These are phyloP conservation scores for Hypoxylon sp. DNA, from an alignment of 2,329 filamentous ascomycete genomes.

Conservation along the genomic window DNA sequence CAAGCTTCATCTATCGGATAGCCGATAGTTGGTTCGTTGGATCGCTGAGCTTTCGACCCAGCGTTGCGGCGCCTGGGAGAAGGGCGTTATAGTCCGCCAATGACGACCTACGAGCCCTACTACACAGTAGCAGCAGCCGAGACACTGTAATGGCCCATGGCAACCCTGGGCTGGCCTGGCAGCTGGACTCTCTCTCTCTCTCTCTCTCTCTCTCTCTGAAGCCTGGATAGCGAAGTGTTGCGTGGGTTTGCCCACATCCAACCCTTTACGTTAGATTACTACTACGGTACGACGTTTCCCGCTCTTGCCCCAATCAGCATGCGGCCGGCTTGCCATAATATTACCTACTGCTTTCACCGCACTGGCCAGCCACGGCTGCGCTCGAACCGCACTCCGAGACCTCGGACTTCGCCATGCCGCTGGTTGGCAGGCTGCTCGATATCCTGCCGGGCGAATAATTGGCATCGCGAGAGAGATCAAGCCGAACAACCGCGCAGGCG, in stretches of 20 bases:
- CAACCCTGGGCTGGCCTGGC: constrained; percentile 24
- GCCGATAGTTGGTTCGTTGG: constrained; percentile 9
- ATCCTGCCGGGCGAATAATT: constrained; percentile 11
- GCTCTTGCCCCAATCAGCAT: constrained; percentile 18
- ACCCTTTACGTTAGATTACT: constrained; percentile 32
- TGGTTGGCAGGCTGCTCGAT: not conserved
- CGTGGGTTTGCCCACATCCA: constrained; percentile 29
- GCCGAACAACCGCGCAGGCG: constrained; percentile 6
- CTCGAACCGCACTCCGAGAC: not conserved
- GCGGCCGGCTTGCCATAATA: constrained; percentile 21
- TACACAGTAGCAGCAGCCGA: constrained; percentile 5
- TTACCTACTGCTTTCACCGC: constrained; percentile 19
- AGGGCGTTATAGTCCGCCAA: constrained; percentile 11
- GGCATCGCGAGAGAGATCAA: constrained; percentile 5
- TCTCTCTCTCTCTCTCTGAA: constrained; percentile 7
- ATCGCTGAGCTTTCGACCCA: constrained; percentile 13
- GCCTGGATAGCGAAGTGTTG: constrained; percentile 32
- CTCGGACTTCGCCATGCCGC: not conserved
- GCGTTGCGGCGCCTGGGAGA: constrained; percentile 24
- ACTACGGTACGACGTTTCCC: constrained; percentile 27
- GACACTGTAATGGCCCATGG: constrained; percentile 20
- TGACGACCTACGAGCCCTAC: constrained; percentile 5
- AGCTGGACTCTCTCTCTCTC: no score
- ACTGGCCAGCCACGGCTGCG: constrained; percentile 20
- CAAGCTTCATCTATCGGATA: constrained; percentile 1